Conservation (phyloP, 768 basidiomycete species). For the Pholiota microspora region DNA sequence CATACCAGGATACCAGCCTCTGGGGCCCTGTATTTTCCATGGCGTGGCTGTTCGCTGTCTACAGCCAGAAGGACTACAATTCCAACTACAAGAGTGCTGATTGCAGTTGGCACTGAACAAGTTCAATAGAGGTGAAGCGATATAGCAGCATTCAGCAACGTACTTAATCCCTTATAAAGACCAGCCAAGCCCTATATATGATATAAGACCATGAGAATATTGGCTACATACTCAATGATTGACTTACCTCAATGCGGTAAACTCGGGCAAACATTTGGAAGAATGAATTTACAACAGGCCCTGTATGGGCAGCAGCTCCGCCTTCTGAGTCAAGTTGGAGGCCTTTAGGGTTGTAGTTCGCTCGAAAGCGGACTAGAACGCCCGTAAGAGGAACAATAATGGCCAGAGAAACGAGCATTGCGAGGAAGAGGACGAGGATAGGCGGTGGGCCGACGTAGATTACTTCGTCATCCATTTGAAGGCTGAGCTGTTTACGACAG, state of each 20-base stretch:
- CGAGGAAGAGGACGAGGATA: conserved; percentile 38
- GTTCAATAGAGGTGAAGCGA: not conserved
- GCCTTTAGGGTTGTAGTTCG: conserved; percentile 84
- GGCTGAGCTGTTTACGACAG: not conserved
- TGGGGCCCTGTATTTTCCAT: conserved; percentile 65
- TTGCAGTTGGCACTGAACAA: conserved; percentile 36
- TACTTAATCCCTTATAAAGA: conserved; percentile 77
- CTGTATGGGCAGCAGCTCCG: conserved; percentile 71
- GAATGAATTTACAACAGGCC: conserved; percentile 75
- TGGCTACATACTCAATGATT: not conserved
- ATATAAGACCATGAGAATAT: not conserved
- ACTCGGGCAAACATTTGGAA: conserved; percentile 73
- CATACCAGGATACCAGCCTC: conserved; percentile 50
- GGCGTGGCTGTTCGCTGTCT: conserved; percentile 56
- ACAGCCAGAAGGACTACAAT: conserved; percentile 56
- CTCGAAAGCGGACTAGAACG: conserved; percentile 72
- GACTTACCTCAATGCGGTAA: conserved; percentile 65
- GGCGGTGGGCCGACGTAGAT: conserved; percentile 21
- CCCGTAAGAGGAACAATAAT: conserved; percentile 65
- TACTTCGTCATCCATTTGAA: conserved; percentile 3
- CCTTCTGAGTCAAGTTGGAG: conserved; percentile 79
- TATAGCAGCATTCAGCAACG: conserved; percentile 13
- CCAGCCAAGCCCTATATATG: conserved; percentile 67
- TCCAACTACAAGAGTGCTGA: conserved; percentile 54
- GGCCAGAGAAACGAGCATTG: conserved; percentile 51